phyloP scores from a whole-genome alignment of 495 filamentous ascomycete genomes.

The Barbatosphaeria neglecta region DNA sequence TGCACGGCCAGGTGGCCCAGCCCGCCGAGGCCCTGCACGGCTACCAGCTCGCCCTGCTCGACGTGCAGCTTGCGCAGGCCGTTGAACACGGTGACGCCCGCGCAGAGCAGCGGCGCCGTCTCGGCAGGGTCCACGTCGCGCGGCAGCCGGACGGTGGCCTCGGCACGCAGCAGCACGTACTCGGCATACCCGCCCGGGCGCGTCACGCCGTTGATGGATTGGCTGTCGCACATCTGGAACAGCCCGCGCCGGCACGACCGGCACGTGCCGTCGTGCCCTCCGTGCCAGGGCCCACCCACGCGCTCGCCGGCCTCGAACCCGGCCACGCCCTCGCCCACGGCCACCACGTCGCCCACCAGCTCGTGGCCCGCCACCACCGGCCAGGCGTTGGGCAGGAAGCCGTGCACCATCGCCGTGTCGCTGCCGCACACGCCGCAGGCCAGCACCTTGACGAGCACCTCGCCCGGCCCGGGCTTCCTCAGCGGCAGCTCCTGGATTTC shows the following conservation, averaged over 20 bases:
- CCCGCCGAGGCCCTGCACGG: constrained; percentile 54
- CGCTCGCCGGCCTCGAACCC: constrained; percentile 36
- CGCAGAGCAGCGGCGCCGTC: constrained; percentile 58
- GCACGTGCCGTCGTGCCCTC: constrained; percentile 38
- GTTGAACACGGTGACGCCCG: constrained; percentile 65
- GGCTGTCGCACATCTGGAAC: constrained; percentile 45
- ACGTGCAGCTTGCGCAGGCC: constrained; percentile 51
- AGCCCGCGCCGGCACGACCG: constrained; percentile 33
- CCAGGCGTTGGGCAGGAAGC: constrained; percentile 29
- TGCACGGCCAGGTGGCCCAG: constrained; percentile 59
- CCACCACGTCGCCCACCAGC: constrained; percentile 39
- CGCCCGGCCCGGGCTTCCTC: constrained; percentile 23
- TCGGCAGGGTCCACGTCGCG: constrained; percentile 43
- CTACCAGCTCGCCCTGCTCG: constrained; percentile 44
- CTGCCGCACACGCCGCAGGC: constrained; percentile 44
- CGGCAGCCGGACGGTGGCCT: constrained; percentile 53
- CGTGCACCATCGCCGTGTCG: constrained; percentile 25
- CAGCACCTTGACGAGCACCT: constrained; percentile 42
- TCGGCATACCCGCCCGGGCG: constrained; percentile 49
- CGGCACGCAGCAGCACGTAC: constrained; percentile 49
- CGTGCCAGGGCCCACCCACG: constrained; percentile 46
- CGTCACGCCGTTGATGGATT: constrained; percentile 39
- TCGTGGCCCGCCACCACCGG: constrained; percentile 46
- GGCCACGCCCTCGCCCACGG: constrained; percentile 31
- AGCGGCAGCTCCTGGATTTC: constrained; percentile 32